phyloP scores from a whole-genome alignment of 345 rosid species.

The Schrenkiella parvula region DNA sequence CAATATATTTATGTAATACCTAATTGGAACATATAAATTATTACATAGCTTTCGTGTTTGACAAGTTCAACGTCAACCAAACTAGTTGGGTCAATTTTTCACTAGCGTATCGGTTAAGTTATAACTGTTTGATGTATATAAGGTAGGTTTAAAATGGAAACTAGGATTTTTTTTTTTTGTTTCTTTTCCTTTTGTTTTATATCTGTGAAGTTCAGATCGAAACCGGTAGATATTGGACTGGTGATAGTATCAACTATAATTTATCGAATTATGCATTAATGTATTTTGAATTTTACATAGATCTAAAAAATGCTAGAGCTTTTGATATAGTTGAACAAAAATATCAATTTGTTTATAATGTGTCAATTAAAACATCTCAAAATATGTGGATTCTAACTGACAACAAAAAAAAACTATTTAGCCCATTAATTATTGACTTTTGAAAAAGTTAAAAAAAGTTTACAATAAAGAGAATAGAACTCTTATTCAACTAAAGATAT shows the following conservation, averaged over 20 bases:
- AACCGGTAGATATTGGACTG: no score
- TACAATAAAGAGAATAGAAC: not conserved
- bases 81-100: not conserved
- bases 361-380: no score
- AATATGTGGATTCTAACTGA: not conserved
- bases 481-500: not conserved
- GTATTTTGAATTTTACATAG: not conserved
- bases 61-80: constrained; percentile 24
- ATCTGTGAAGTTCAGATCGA: no score
- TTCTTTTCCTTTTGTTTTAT: no score
- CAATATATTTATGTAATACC: not conserved
- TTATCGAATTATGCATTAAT: not conserved
- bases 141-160: not conserved
- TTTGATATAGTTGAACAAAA: not conserved
- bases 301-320: not conserved
- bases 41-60: constrained; percentile 19
- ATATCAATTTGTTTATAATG: not conserved
- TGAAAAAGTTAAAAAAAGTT: not conserved
- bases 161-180: no score
- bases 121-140: not conserved
- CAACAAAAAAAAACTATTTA: no score
- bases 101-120: not conserved
- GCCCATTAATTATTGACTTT: not conserved
- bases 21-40: not conserved
- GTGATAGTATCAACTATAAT: no score